These are phyloP conservation scores for Epichloe hybrida DNA, from an alignment of 2,329 filamentous ascomycete genomes.

Conservation along the genomic window DNA sequence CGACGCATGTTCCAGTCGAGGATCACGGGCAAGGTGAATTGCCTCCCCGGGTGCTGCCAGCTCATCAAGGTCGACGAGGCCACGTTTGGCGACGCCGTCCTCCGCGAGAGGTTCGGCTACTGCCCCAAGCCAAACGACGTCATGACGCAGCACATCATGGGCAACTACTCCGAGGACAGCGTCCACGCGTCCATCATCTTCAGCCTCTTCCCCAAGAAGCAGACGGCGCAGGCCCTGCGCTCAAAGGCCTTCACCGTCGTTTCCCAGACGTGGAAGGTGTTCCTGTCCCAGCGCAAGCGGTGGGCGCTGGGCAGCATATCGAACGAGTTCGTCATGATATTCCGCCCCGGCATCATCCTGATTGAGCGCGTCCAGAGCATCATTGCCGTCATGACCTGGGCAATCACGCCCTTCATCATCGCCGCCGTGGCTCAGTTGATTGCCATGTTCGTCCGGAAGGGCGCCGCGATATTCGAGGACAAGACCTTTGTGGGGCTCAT, in stretches of 20 bases:
- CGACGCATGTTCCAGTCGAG: slow-evolving; percentile 35
- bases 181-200: slow-evolving; percentile 36
- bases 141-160: slow-evolving; percentile 35
- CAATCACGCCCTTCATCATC: slow-evolving; percentile 31
- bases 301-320: slow-evolving; percentile 35
- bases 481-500: slow-evolving; percentile 24
- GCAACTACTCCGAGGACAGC: slow-evolving; percentile 34
- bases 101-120: slow-evolving; percentile 33
- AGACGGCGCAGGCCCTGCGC: slow-evolving; percentile 31
- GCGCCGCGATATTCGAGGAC: slow-evolving; percentile 20
- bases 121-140: slow-evolving; percentile 34
- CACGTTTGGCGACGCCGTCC: slow-evolving; percentile 32
- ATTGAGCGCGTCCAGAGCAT: slow-evolving; percentile 31
- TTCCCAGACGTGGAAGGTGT: slow-evolving; percentile 30
- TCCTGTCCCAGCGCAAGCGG: slow-evolving; percentile 33
- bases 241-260: slow-evolving; percentile 34
- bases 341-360: slow-evolving; percentile 25
- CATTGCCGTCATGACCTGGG: slow-evolving; percentile 33
- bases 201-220: slow-evolving; percentile 28
- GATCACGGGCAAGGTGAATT: slow-evolving; percentile 35
- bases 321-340: slow-evolving; percentile 36
- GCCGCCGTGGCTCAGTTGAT: slow-evolving; percentile 24
- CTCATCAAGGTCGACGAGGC: slow-evolving; percentile 35
- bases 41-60: slow-evolving; percentile 34
- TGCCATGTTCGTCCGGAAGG: slow-evolving; percentile 20